Evolutionary conservation across 805 yeast species (phyloP), one percentile per base, ranked within the genome.

Genomic region (Lipomyces sp.): DNA sequence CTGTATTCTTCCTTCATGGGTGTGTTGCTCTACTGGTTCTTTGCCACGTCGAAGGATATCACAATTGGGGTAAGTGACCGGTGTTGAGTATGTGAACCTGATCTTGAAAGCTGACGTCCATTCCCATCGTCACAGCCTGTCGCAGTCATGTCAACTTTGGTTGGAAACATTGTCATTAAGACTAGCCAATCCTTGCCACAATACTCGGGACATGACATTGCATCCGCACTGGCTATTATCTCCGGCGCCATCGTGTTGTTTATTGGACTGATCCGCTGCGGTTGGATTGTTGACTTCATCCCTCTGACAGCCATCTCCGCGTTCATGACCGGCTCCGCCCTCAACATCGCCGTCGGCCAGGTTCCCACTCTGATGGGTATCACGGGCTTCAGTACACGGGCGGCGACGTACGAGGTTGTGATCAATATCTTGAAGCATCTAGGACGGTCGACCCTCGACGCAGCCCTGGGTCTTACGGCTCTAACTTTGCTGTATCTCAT

Each of bases 1-100:
- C 48, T 42, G 18, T 42, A 42, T n/a, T 42, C 48, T 42, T 42
- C 48, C 18, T 42, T 42, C 48, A 42, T 42, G 48, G 48, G 48
- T 42, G 48, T 42, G 15, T 15, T 42, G 48, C 6, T 42, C 48
- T 42, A 42, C 48, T 42, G 48, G 48, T 42, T 42, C 48, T 42
- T 42, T 42, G 48, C 48, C 48, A 42, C 48, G 48, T 42, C 48
- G 2, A 42, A 42, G 3, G 48, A 42, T 42, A 42, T 42, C 10
- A 42, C 48, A 42, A 42, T 42, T 42, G 48, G 48, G 3, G 48
- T 42, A 13, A 42, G 48, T 42, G 48, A 15, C 48, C 1, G 1
- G 4, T 18, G 18, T n/a, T 42, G 48, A 13, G 48, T 42, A 15
- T 8, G 4, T 42, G n/a, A 42, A 42, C 24, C 24, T 15, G 48